These are phyloP conservation scores for Zalaria sp. DNA, from an alignment of 2,329 filamentous ascomycete species.

Conservation along the genomic window DNA sequence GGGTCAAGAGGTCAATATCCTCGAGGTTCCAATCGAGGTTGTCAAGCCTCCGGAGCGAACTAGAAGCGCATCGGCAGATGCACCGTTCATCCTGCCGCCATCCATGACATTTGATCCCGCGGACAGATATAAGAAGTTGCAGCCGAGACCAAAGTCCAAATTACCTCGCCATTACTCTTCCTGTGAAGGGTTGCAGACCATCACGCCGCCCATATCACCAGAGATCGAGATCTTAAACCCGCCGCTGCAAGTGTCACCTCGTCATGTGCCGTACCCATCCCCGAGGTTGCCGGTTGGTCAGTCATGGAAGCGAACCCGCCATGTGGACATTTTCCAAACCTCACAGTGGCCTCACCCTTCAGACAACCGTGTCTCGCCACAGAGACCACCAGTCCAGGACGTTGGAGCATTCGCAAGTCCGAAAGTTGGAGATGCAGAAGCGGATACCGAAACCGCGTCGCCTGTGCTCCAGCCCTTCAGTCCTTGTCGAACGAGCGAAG, in stretches of 20 bases:
- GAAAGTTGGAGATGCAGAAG: no score
- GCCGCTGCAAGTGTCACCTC: no score
- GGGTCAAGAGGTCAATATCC: slow-evolving; percentile 72
- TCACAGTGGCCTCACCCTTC: no score
- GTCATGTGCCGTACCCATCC: no score
- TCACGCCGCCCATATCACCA: no score
- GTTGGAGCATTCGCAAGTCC: no score
- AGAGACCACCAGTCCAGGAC: no score
- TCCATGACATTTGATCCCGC: slow-evolving; percentile 6
- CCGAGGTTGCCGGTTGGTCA: no score
- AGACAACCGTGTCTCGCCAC: no score
- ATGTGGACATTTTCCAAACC: no score
- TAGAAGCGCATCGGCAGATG: slow-evolving; percentile 15
- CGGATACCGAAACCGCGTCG: not conserved
- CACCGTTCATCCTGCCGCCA: slow-evolving; percentile 10
- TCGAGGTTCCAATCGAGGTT: slow-evolving; percentile 62
- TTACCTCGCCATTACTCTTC: slow-evolving; percentile 6
- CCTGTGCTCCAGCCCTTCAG: not conserved
- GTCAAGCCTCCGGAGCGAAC: slow-evolving; percentile 11
- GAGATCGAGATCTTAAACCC: no score
- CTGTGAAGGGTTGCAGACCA: slow-evolving; percentile 3
- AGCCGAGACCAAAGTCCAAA: slow-evolving; percentile 5
- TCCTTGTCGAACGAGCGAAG: not conserved
- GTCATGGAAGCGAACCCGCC: no score
- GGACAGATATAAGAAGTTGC: slow-evolving; percentile 7